Percentiles rank a stretch among this genome's conserved stretches.
Conservation (phyloP, 1,139 yeast species). For the Lipomyces yarrowii region DNA sequence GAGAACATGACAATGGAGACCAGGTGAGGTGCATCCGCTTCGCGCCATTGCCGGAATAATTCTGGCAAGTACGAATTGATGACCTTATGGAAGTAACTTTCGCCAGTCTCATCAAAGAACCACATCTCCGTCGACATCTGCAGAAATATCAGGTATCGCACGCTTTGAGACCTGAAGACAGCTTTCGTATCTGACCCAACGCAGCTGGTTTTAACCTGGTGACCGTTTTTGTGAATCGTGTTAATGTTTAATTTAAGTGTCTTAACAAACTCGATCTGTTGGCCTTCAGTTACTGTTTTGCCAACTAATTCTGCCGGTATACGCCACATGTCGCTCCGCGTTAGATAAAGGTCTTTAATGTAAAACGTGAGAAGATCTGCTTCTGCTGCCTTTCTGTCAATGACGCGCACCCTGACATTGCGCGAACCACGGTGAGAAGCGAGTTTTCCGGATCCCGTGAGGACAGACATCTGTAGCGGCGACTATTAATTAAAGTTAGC, state of each 20-base stretch:
- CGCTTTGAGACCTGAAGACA: constrained; percentile 88
- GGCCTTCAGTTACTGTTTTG: constrained; percentile 67
- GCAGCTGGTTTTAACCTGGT: constrained; percentile 54
- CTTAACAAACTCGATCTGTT: constrained; percentile 65
- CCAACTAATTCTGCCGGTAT: constrained; percentile 64
- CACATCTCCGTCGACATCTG: constrained; percentile 96
- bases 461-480: constrained; percentile 26
- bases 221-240: constrained; percentile 71
- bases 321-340: constrained; percentile 95
- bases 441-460: constrained; percentile 23
- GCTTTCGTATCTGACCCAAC: constrained; percentile 75
- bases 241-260: constrained; percentile 66
- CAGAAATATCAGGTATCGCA: constrained; percentile 76
- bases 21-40: constrained; percentile 82
- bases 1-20: constrained; percentile 89
- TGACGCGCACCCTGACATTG: constrained; percentile 18
- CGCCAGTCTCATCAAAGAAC: constrained; percentile 97
- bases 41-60: constrained; percentile 85
- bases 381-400: constrained; percentile 49
- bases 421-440: constrained; percentile 25
- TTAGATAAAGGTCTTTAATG: constrained; percentile 76
- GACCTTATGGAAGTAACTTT: constrained; percentile 87
- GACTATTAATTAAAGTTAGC: background rate
- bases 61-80: constrained; percentile 89
- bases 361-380: constrained; percentile 83